Percentiles rank a stretch among this genome's conserved stretches.
Evolutionary conservation across 1,284 basidiomycete species (phyloP).

Genomic region (Microbotryomycetes sp.): DNA sequence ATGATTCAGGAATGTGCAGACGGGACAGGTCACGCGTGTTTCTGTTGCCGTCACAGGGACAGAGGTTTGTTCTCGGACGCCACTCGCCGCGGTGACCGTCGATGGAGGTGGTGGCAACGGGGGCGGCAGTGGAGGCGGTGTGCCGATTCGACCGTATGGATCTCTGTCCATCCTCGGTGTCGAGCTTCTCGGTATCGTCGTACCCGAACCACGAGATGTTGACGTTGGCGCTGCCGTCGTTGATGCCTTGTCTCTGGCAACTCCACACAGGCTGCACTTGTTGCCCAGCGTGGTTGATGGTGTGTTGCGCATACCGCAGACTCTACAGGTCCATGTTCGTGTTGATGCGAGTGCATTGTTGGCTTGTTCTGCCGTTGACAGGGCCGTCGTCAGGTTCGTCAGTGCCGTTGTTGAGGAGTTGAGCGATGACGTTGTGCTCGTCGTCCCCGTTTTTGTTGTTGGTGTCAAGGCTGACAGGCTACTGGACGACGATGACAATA

Average conservation of each 20-base stretch:
- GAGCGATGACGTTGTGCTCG: not conserved
- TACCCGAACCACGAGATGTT: too few species aligned
- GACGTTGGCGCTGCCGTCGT: not conserved
- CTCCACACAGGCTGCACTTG: conserved; percentile 66
- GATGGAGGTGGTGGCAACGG: not conserved
- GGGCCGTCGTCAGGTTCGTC: not conserved
- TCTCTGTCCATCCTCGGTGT: not conserved
- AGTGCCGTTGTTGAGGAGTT: conserved; percentile 29
- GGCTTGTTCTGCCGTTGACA: conserved; percentile 34
- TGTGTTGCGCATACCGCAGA: conserved; percentile 74
- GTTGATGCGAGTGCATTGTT: not conserved
- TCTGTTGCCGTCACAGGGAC: not conserved
- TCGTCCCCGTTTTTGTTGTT: conserved; percentile 22
- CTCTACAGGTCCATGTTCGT: conserved; percentile 66
- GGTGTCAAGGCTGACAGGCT: too few species aligned
- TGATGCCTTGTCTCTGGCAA: conserved; percentile 39
- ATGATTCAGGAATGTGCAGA: conserved; percentile 90
- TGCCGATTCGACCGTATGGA: not conserved
- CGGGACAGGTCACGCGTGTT: conserved; percentile 57
- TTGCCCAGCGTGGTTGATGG: conserved; percentile 35
- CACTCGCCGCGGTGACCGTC: not conserved
- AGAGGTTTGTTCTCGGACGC: not conserved
- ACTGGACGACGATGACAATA: conserved; percentile 47
- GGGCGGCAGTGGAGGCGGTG: not conserved
- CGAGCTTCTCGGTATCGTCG: too few species aligned